Conservation (phyloP, 176 grass and related monocot genomes). For the Chrysopogon serrulatus region DNA sequence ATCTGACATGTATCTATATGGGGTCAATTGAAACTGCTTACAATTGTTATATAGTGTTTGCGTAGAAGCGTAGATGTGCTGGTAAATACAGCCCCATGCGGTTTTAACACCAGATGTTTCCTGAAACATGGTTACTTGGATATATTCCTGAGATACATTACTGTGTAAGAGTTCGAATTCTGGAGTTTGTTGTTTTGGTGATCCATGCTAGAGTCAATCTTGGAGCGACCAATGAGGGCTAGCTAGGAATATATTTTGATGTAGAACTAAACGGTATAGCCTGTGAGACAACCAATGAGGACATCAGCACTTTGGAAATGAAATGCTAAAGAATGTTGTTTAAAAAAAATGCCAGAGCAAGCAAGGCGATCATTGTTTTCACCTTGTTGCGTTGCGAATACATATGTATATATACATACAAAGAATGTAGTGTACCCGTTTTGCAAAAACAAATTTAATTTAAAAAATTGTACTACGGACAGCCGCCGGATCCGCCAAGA, state of each 20-base stretch:
- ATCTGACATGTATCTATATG: neutral
- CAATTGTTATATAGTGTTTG: neutral
- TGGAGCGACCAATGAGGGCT: too few relatives aligned
- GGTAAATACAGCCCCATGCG: neutral
- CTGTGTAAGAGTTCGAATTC: neutral
- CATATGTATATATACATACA: neutral
- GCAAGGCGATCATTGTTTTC: neutral
- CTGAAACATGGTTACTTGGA: neutral
- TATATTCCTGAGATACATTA: neutral
- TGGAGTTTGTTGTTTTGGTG: neutral
- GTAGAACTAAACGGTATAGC: neutral
- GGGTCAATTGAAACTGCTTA: neutral
- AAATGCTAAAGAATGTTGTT: neutral
- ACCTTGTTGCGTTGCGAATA: neutral
- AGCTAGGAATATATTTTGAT: neutral
- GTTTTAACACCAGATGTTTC: neutral
- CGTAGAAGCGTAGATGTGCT: neutral
- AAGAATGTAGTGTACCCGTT: neutral
- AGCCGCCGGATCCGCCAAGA: neutral
- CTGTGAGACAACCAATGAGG: neutral
- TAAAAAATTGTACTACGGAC: neutral
- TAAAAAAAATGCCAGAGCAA: neutral
- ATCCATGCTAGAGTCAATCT: neutral
- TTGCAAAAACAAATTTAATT: neutral
- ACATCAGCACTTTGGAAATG: neutral